phyloP scores from a whole-genome alignment of 805 yeast genomes.

The Saccharomycopsis capsularis region DNA sequence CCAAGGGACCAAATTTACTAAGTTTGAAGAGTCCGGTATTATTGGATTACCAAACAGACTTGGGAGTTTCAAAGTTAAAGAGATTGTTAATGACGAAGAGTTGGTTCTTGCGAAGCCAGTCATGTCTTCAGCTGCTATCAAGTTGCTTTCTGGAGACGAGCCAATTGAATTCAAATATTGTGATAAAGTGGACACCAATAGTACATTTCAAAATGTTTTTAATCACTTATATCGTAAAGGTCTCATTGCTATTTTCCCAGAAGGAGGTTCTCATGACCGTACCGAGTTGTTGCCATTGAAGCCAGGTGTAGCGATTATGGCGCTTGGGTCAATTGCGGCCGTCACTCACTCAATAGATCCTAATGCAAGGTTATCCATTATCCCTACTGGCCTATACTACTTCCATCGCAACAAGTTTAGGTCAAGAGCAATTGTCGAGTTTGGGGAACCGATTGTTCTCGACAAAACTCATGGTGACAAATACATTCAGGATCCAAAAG shows the following conservation, averaged over 20 bases:
- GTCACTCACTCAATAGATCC: constrained; percentile 38
- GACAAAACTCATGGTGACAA: constrained; percentile 51
- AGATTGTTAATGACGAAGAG: constrained; percentile 66
- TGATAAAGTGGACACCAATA: constrained; percentile 82
- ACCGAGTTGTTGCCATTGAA: constrained; percentile 86
- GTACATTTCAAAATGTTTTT: constrained; percentile 79
- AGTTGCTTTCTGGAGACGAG: constrained; percentile 41
- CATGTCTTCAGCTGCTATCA: constrained; percentile 24
- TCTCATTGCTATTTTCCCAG: constrained; percentile 91
- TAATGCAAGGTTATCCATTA: constrained; percentile 70
- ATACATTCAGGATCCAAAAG: constrained; percentile 59
- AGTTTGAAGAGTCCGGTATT: constrained; percentile 54
- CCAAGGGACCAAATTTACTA: constrained; percentile 41
- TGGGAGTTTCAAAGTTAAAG: constrained; percentile 67
- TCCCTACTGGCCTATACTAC: constrained; percentile 97
- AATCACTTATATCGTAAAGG: constrained; percentile 73
- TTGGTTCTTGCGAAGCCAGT: constrained; percentile 65
- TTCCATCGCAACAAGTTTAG: constrained; percentile 94
- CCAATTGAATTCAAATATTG: constrained; percentile 61
- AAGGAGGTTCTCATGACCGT: constrained; percentile 97
- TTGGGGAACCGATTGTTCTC: constrained; percentile 80
- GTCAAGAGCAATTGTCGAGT: constrained; percentile 91
- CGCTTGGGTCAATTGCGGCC: constrained; percentile 82
- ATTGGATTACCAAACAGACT: constrained; percentile 69
- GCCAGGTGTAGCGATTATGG: constrained; percentile 98